A percentile compares a stretch with the other conserved stretches of the same genome.
Evolutionary conservation across 108 stramenopile genomes (phyloP).

Genomic region (Seminavis robusta): DNA sequence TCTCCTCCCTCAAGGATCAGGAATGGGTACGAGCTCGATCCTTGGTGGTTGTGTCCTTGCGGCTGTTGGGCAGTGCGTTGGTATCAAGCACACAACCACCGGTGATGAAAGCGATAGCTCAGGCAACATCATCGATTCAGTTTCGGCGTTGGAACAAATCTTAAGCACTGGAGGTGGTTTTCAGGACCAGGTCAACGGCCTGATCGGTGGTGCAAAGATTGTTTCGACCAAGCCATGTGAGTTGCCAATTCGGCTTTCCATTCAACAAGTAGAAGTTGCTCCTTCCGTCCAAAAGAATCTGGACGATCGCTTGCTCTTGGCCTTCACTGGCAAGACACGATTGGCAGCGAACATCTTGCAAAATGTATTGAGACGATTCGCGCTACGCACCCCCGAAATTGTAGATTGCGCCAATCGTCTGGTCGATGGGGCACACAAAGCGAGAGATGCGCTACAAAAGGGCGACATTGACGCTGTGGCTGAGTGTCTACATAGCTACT

Average conservation of each 20-base stretch:
- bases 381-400: conserved; percentile 53
- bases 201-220: conserved; percentile 59
- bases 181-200: conserved; percentile 85
- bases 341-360: conserved; percentile 83
- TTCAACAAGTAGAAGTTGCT: conserved; percentile 32
- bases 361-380: conserved; percentile 69
- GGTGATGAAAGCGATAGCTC: conserved; percentile 16
- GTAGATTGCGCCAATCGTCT: conserved; percentile 56
- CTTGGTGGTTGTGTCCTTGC: conserved; percentile 70
- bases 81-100: conserved; percentile 19
- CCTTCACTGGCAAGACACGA: conserved; percentile 70
- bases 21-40: conserved; percentile 83
- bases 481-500: conserved; percentile 52
- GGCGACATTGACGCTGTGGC: conserved; percentile 59
- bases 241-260: conserved; percentile 41
- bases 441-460: conserved; percentile 32
- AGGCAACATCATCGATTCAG: conserved; percentile 42
- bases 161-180: conserved; percentile 86
- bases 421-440: conserved; percentile 45
- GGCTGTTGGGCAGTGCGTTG: conserved; percentile 44
- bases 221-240: conserved; percentile 29
- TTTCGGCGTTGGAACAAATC: conserved; percentile 72
- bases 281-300: conserved; percentile 15
- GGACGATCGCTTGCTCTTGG: conserved; percentile 52
- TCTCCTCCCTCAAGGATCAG: conserved; percentile 73